These are phyloP conservation scores for Penicillium sp. DNA, from an alignment of 2,329 filamentous ascomycete species.

Conservation along the genomic window DNA sequence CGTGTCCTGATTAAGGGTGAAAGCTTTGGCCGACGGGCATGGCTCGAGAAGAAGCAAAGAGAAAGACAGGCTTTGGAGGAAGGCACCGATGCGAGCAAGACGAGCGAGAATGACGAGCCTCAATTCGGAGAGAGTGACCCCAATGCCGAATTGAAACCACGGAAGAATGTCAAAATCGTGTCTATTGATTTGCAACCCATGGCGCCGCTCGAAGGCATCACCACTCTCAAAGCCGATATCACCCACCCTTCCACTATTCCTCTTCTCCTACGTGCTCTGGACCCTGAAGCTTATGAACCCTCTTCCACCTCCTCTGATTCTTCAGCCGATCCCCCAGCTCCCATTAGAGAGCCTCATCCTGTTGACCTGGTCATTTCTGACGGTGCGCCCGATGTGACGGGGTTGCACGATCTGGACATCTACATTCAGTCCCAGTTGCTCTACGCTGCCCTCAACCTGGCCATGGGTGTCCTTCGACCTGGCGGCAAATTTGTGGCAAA, in stretches of 20 bases:
- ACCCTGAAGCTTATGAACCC: constrained; percentile 65
- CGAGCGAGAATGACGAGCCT: constrained; percentile 34
- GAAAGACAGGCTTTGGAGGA: constrained; percentile 45
- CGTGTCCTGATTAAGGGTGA: constrained; percentile 92
- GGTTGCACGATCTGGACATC: constrained; percentile 95
- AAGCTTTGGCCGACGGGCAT: constrained; percentile 81
- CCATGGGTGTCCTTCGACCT: constrained; percentile 86
- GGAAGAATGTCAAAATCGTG: constrained; percentile 86
- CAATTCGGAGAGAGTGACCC: constrained; percentile 26
- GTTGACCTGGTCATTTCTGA: constrained; percentile 96
- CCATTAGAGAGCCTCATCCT: constrained; percentile 67
- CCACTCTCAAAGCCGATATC: constrained; percentile 90
- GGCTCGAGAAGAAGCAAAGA: constrained; percentile 79
- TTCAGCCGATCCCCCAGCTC: constrained; percentile 24
- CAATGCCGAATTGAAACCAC: constrained; percentile 49
- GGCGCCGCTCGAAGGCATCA: constrained; percentile 89
- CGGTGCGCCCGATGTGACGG: constrained; percentile 94
- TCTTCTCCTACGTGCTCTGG: constrained; percentile 80
- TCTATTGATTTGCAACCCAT: constrained; percentile 96
- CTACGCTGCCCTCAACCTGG: constrained; percentile 90
- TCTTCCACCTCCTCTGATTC: constrained; percentile 36
- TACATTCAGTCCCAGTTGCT: constrained; percentile 96
- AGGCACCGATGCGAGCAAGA: constrained; percentile 19
- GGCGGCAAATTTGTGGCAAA: constrained; percentile 98
- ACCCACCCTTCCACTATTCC: constrained; percentile 96